These are phyloP conservation scores for Cryoendolithus antarcticus DNA, from an alignment of 2,329 filamentous ascomycete genomes.

Conservation along the genomic window DNA sequence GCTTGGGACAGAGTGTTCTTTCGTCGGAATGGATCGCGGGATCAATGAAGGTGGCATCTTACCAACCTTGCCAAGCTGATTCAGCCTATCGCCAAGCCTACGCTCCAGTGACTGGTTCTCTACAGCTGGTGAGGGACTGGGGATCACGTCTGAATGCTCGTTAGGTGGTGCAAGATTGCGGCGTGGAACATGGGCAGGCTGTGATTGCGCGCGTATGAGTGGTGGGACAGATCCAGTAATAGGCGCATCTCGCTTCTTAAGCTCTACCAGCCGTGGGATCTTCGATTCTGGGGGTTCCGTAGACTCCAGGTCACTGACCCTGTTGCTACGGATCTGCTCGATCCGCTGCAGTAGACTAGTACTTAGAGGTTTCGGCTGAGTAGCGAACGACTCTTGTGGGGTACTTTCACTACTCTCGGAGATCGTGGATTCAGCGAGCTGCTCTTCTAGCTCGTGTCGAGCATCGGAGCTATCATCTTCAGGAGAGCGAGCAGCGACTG, in stretches of 20 bases:
- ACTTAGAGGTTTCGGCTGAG: slow-evolving; percentile 23
- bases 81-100: slow-evolving; percentile 54
- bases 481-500: slow-evolving; percentile 29
- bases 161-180: slow-evolving; percentile 7
- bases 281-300: slow-evolving; percentile 19
- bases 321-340: slow-evolving; percentile 24
- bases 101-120: not conserved
- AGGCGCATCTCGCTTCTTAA: slow-evolving; percentile 21
- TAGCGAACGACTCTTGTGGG: slow-evolving; percentile 17
- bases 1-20: slow-evolving; percentile 39
- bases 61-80: slow-evolving; percentile 37
- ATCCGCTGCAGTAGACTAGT: slow-evolving; percentile 25
- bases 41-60: slow-evolving; percentile 59
- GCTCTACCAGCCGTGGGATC: slow-evolving; percentile 21
- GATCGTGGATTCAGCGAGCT: not conserved
- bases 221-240: slow-evolving; percentile 33
- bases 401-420: not conserved
- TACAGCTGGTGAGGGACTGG: no score
- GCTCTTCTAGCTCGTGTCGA: not conserved
- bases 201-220: slow-evolving; percentile 39
- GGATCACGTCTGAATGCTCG: not conserved
- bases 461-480: slow-evolving; percentile 7
- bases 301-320: slow-evolving; percentile 10
- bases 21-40: slow-evolving; percentile 65
- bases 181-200: slow-evolving; percentile 28